A percentile compares a stretch with the other conserved stretches of the same genome.
These are phyloP conservation scores for Trifolium fragiferum DNA, from an alignment of 306 rosid genomes.

Conservation along the genomic window DNA sequence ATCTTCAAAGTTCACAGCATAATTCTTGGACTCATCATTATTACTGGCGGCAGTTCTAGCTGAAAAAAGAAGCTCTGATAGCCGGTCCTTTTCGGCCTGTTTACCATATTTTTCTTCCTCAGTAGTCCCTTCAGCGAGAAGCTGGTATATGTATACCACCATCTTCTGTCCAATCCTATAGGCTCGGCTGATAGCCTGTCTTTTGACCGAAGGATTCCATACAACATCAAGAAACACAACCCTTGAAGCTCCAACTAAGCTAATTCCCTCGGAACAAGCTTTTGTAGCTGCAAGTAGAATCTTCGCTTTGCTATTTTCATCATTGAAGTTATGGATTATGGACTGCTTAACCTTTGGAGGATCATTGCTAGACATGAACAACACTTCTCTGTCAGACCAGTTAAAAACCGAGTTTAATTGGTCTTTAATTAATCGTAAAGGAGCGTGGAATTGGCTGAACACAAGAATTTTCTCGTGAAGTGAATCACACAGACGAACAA, in stretches of 20 bases:
- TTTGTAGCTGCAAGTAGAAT: constrained; percentile 46
- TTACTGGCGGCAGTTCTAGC: background rate
- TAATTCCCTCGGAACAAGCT: constrained; percentile 53
- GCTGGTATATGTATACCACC: constrained; percentile 46
- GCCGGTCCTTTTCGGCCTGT: constrained; percentile 44
- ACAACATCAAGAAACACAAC: constrained; percentile 52
- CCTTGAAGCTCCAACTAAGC: constrained; percentile 52
- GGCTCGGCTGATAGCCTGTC: constrained; percentile 51
- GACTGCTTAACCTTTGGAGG: constrained; percentile 36
- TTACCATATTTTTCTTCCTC: constrained; percentile 37
- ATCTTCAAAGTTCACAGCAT: constrained; percentile 31
- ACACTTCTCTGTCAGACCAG: constrained; percentile 15
- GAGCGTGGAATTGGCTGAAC: background rate
- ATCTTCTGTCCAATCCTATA: constrained; percentile 49
- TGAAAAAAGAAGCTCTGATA: constrained; percentile 49
- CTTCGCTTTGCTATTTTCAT: constrained; percentile 41
- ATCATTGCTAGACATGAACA: constrained; percentile 33
- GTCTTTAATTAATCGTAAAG: background rate
- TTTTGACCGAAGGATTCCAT: constrained; percentile 54
- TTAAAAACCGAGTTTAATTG: background rate
- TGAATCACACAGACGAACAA: constrained; percentile 34
- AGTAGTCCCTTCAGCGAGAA: constrained; percentile 37
- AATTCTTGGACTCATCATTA: background rate
- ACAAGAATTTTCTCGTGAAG: constrained; percentile 45
- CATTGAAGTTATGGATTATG: constrained; percentile 40